Evolutionary conservation across 2,329 filamentous ascomycete genomes (phyloP).

Genomic region (Pyricularia grisea): DNA sequence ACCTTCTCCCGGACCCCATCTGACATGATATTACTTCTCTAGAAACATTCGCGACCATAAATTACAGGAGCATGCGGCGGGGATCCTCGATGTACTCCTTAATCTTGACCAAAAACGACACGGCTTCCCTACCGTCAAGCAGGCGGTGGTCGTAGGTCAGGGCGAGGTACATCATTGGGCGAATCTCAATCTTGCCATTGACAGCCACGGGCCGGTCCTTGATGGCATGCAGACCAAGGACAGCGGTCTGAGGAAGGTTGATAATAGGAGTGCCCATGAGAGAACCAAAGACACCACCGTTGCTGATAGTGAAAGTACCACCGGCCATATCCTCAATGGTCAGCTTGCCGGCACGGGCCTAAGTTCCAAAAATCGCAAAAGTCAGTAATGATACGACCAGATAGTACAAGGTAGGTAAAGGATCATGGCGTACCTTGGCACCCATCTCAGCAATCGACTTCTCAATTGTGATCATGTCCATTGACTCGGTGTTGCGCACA

Average conservation of each 20-base stretch:
- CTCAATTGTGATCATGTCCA: constrained; percentile 87
- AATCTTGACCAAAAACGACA: constrained; percentile 92
- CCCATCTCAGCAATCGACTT: constrained; percentile 87
- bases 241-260: constrained; percentile 88
- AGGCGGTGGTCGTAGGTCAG: constrained; percentile 96
- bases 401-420: background rate
- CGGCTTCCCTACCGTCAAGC: constrained; percentile 87
- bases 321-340: constrained; percentile 99
- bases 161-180: constrained; percentile 99
- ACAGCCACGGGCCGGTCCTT: constrained; percentile 87
- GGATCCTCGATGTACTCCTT: constrained; percentile 98
- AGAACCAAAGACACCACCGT: constrained; percentile 93
- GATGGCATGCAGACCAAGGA: constrained; percentile 89
- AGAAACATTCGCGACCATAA: background rate
- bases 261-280: constrained; percentile 98
- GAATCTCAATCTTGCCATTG: constrained; percentile 88
- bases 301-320: constrained; percentile 96
- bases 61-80: constrained; percentile 70
- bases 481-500: constrained; percentile 80
- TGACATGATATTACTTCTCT: background rate
- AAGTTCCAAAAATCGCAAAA: constrained; percentile 9
- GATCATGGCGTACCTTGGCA: constrained; percentile 60
- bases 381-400: constrained; percentile 3
- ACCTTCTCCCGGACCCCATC: background rate
- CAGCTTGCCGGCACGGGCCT: constrained; percentile 91